These are phyloP conservation scores for Podila verticillata DNA, from an alignment of 192 early-diverging fungal species.

Conservation along the genomic window DNA sequence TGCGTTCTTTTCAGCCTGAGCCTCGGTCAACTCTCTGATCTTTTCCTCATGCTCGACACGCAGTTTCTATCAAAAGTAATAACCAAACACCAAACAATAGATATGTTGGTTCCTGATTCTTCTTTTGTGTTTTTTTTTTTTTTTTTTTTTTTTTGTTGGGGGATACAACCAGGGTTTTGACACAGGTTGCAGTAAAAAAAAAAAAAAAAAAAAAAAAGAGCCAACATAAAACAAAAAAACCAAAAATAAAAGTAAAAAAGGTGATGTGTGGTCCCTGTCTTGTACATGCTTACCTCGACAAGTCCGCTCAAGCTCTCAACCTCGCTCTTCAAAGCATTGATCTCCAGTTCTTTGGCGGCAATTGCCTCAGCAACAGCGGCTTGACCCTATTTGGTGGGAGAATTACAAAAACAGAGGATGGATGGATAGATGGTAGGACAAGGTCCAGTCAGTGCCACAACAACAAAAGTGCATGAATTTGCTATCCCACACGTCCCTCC, in stretches of 20 bases:
- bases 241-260: background rate
- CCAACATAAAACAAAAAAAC: background rate
- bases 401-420: background rate
- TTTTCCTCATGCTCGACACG: constrained; percentile 44
- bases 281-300: constrained; percentile 28
- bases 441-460: background rate
- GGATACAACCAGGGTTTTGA: background rate
- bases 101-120: background rate
- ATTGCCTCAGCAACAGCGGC: constrained; percentile 39
- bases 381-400: constrained; percentile 32
- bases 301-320: constrained; percentile 47
- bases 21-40: constrained; percentile 39
- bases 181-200: background rate
- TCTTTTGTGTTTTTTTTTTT: too few relatives aligned
- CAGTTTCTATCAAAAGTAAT: constrained; percentile 26
- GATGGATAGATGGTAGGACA: background rate
- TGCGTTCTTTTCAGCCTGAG: constrained; percentile 26
- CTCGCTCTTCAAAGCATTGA: constrained; percentile 30
- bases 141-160: too few relatives aligned
- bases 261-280: background rate
- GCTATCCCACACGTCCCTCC: too few relatives aligned
- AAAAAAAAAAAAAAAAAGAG: constrained; percentile 2
- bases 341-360: constrained; percentile 47
- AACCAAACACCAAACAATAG: background rate
- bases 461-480: too few relatives aligned